A percentile compares a stretch with the other conserved stretches of the same genome.
Evolutionary conservation across 768 basidiomycete species (phyloP).

Genomic region (Collybia mongolica): DNA sequence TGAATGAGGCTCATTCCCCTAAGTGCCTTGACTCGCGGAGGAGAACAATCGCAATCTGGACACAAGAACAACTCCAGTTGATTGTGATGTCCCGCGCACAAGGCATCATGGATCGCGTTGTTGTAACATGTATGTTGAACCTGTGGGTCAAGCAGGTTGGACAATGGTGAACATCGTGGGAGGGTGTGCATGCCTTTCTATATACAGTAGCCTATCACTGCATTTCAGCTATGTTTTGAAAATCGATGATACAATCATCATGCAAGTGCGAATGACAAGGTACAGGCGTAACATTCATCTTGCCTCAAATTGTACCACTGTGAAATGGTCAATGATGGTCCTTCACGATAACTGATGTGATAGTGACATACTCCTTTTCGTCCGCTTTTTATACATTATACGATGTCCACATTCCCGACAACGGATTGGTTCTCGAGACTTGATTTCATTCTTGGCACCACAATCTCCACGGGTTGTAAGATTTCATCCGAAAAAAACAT

Average conservation of each 20-base stretch:
- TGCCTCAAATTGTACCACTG: constrained; percentile 83
- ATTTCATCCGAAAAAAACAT: background rate
- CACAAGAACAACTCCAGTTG: constrained; percentile 33
- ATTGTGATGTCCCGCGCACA: constrained; percentile 39
- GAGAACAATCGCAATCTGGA: constrained; percentile 47
- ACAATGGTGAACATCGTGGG: constrained; percentile 33
- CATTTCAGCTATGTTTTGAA: constrained; percentile 3
- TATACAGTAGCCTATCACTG: too few species aligned
- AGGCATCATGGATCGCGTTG: constrained; percentile 44
- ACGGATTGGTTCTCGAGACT: constrained; percentile 87
- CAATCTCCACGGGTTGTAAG: constrained; percentile 59
- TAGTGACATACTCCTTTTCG: constrained; percentile 75
- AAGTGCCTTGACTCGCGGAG: constrained; percentile 52
- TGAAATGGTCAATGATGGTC: constrained; percentile 6
- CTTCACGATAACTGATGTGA: constrained; percentile 4
- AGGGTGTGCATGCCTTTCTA: constrained; percentile 11
- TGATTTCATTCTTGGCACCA: constrained; percentile 89
- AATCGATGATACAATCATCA: too few species aligned
- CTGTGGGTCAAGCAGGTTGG: constrained; percentile 45
- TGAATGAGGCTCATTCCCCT: background rate
- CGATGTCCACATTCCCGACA: constrained; percentile 97
- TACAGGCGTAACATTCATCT: background rate
- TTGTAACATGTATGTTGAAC: constrained; percentile 54
- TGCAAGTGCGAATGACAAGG: too few species aligned
- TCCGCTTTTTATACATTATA: constrained; percentile 98